phyloP scores from a whole-genome alignment of 805 yeast species.

The Candida krabiensis region DNA sequence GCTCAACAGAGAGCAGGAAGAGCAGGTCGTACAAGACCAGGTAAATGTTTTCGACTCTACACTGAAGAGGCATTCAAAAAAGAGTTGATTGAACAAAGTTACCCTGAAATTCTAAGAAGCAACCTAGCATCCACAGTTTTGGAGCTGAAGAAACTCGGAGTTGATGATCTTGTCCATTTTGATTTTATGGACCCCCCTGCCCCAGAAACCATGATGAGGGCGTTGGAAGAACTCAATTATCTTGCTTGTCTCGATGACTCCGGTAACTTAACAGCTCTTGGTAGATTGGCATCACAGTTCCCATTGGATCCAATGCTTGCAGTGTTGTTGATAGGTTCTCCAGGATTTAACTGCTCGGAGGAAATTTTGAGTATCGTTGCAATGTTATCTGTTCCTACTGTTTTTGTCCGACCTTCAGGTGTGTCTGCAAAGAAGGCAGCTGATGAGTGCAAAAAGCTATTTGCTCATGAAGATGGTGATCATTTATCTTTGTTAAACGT shows the following conservation, averaged over 20 bases:
- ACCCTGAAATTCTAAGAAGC: slow-evolving; percentile 92
- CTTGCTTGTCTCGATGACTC: slow-evolving; percentile 88
- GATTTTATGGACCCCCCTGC: slow-evolving; percentile 99
- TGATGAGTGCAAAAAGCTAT: slow-evolving; percentile 82
- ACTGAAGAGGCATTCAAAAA: slow-evolving; percentile 96
- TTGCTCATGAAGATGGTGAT: slow-evolving; percentile 95
- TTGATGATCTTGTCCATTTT: slow-evolving; percentile 94
- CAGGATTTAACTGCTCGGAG: slow-evolving; percentile 82
- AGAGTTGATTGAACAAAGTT: slow-evolving; percentile 91
- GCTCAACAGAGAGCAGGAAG: slow-evolving; percentile 99
- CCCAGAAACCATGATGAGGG: slow-evolving; percentile 99
- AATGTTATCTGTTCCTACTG: slow-evolving; percentile 86
- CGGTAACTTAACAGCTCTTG: slow-evolving; percentile 86
- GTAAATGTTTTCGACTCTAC: slow-evolving; percentile 93
- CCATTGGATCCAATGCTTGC: slow-evolving; percentile 96
- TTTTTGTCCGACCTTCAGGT: slow-evolving; percentile 90
- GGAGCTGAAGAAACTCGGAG: slow-evolving; percentile 89
- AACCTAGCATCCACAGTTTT: slow-evolving; percentile 89
- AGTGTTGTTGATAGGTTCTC: slow-evolving; percentile 85
- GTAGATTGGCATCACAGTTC: slow-evolving; percentile 87
- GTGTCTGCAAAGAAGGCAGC: slow-evolving; percentile 84
- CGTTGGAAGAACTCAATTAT: slow-evolving; percentile 91
- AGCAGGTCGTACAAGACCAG: slow-evolving; percentile 99
- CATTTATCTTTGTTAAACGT: slow-evolving; percentile 90
- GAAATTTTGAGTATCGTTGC: slow-evolving; percentile 89